Evolutionary conservation across 1,139 yeast genomes (phyloP).

Genomic region (Blastobotrys apis): DNA sequence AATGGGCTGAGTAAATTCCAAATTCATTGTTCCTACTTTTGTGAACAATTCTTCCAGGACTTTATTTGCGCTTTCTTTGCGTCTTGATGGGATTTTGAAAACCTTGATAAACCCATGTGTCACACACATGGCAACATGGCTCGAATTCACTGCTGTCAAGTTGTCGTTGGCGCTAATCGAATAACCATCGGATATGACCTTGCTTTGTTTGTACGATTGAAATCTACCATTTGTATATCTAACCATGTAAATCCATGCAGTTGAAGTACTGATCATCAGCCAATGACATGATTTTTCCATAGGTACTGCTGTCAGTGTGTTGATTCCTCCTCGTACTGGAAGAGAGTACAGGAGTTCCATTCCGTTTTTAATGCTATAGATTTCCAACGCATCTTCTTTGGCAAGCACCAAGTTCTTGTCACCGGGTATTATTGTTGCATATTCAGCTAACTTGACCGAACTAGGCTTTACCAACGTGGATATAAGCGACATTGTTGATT

Average conservation of each 20-base stretch:
- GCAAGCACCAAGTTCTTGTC: slow-evolving; percentile 15
- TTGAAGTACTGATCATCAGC: slow-evolving; percentile 15
- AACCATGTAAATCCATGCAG: slow-evolving; percentile 14
- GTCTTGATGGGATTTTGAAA: slow-evolving; percentile 7
- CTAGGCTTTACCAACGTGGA: slow-evolving; percentile 15
- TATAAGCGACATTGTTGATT: slow-evolving; percentile 2
- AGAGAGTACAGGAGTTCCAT: slow-evolving; percentile 15
- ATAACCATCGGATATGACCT: neutral
- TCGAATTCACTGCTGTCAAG: slow-evolving; percentile 5
- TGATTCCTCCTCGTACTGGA: slow-evolving; percentile 17
- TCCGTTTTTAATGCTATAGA: slow-evolving; percentile 16
- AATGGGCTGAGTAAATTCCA: slow-evolving; percentile 16
- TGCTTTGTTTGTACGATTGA: slow-evolving; percentile 6
- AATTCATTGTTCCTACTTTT: neutral
- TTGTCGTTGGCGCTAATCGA: neutral
- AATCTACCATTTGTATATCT: slow-evolving; percentile 13
- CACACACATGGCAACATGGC: slow-evolving; percentile 3
- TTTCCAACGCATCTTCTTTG: slow-evolving; percentile 13
- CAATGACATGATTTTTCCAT: slow-evolving; percentile 15
- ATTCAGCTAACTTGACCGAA: slow-evolving; percentile 10
- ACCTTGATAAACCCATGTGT: slow-evolving; percentile 14
- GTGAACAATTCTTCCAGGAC: slow-evolving; percentile 4
- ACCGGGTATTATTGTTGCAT: slow-evolving; percentile 9
- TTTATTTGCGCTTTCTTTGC: neutral
- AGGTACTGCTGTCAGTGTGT: slow-evolving; percentile 14